Evolutionary conservation across 1,139 yeast genomes (phyloP).

Genomic region (Hyphopichia pseudoburtonii): DNA sequence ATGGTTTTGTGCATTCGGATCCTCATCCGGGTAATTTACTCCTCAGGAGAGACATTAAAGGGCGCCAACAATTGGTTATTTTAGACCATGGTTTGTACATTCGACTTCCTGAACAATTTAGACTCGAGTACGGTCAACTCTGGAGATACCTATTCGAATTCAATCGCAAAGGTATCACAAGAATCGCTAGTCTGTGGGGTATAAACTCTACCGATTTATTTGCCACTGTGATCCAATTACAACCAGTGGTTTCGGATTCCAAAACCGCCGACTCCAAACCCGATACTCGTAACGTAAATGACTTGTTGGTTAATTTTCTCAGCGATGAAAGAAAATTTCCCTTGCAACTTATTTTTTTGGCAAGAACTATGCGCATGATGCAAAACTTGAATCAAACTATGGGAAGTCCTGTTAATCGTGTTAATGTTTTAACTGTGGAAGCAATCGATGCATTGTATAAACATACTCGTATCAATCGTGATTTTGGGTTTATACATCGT

Average conservation of each 20-base stretch:
- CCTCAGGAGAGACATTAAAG: conserved; percentile 40
- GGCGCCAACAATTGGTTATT: conserved; percentile 61
- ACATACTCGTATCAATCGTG: conserved; percentile 16
- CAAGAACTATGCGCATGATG: conserved; percentile 72
- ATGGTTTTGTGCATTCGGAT: conserved; percentile 79
- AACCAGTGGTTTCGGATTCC: conserved; percentile 32
- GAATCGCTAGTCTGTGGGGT: conserved; percentile 65
- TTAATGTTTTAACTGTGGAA: conserved; percentile 59
- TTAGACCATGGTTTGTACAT: conserved; percentile 78
- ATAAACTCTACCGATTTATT: conserved; percentile 65
- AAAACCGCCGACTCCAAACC: conserved; percentile 22
- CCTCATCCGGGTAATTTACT: conserved; percentile 82
- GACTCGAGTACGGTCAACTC: conserved; percentile 55
- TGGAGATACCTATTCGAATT: conserved; percentile 65
- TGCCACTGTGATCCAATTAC: conserved; percentile 57
- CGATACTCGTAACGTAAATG: conserved; percentile 17
- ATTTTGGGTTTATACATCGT: conserved; percentile 10
- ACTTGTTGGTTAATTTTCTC: conserved; percentile 42
- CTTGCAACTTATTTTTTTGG: conserved; percentile 59
- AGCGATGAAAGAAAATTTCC: conserved; percentile 69
- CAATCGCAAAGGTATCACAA: conserved; percentile 47
- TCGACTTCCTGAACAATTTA: conserved; percentile 49
- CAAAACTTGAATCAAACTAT: conserved; percentile 65
- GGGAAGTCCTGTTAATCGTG: conserved; percentile 73
- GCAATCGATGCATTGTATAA: conserved; percentile 36